Evolutionary conservation across 2,329 filamentous ascomycete species (phyloP), one percentile per base, ranked within the genome.

Genomic region (Cytospora chrysosperma): DNA sequence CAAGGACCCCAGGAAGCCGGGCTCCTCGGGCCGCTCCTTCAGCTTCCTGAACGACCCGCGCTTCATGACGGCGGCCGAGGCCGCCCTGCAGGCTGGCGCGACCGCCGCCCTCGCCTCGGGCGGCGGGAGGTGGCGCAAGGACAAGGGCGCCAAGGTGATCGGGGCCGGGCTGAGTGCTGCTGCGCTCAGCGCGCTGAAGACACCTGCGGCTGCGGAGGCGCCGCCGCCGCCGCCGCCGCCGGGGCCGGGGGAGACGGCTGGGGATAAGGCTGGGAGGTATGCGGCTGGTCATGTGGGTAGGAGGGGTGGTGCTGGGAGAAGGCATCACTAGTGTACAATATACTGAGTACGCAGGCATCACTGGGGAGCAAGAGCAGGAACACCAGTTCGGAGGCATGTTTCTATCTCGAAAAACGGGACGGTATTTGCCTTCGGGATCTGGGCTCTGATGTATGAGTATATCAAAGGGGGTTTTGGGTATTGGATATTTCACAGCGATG

Each of bases 131-230:
- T 71, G 70, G 70, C 65, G 63, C 15, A 68, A 67, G 4, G 62
- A 65, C 15, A 71, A 71, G 55, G 69, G 69, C 0, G 65, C 66
- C 1, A 64, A 67, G 52, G 68, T 72, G 8, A 67, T 69, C 3
- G 67, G 66, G 30, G 70, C 70, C 21, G 70, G 70, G 15, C 62
- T 72, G 32, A 70, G 70, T 0, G 70, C 70, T 15, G 70, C 66
- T 10, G 70, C 68, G 3, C 57, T 68, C 26, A 68, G 68, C 30
- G 68, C 67, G 19, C 65, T 70, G 9, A 59, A 51, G 56, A 26
- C 28, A 2, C n/a, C 59, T 1, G 1, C 51, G 12, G 8, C 47
- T 19, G 49, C n/a, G 2, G 17, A 27, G 15, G 54, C 28, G 19
- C 58, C 50, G 15, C 47, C 27, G 12, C 19, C 50, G 1, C 24